phyloP scores from a whole-genome alignment of 805 yeast genomes.

The Hanseniaspora hatyaiensis region DNA sequence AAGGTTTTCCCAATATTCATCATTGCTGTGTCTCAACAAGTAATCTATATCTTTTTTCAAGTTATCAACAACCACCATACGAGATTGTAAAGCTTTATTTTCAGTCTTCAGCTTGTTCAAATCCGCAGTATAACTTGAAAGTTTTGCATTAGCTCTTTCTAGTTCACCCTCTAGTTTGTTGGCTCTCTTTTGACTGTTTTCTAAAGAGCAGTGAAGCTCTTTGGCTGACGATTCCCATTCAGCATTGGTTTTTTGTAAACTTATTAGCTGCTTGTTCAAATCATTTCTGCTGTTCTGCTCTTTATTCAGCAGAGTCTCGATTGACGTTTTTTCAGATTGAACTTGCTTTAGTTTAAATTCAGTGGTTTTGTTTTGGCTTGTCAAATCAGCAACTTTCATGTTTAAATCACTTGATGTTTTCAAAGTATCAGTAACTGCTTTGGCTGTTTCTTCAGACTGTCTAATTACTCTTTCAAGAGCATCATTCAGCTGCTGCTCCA shows the following conservation, averaged over 20 bases:
- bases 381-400: background rate
- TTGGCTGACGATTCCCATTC: background rate
- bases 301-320: background rate
- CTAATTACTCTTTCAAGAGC: slow-evolving; percentile 1
- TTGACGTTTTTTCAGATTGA: too few species aligned
- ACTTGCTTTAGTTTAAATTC: background rate
- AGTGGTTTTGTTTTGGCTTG: background rate
- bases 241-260: background rate
- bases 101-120: background rate
- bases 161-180: background rate
- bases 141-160: too few species aligned
- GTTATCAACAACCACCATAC: background rate
- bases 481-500: slow-evolving; percentile 2
- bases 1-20: slow-evolving; percentile 13
- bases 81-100: background rate
- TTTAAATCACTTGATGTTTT: background rate
- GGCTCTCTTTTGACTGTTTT: too few species aligned
- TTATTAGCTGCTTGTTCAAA: background rate
- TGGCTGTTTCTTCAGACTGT: background rate
- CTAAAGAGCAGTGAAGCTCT: too few species aligned
- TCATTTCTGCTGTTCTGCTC: background rate
- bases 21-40: slow-evolving; percentile 11
- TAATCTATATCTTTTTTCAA: slow-evolving; percentile 14
- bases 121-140: too few species aligned
- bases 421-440: background rate